phyloP scores from a whole-genome alignment of 768 basidiomycete genomes.

The Botryobasidium botryosum region DNA sequence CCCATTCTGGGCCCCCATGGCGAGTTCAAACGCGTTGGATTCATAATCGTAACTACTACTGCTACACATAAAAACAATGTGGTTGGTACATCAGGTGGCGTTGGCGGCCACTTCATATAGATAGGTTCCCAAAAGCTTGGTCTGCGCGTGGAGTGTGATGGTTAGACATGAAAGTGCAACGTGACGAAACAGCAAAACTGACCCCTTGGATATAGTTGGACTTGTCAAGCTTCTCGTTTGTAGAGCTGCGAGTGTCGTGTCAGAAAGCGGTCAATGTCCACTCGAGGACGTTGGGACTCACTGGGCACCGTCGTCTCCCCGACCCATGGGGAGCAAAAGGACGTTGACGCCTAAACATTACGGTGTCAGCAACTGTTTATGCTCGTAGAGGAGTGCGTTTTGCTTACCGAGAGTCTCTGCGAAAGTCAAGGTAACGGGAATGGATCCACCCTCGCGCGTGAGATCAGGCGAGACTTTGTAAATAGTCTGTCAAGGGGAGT shows the following conservation, averaged over 20 bases:
- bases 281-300: slow-evolving; percentile 24
- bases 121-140: slow-evolving; percentile 65
- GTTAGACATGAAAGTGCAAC: background rate
- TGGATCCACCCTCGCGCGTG: slow-evolving; percentile 86
- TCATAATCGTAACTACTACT: too few species aligned
- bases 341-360: slow-evolving; percentile 43
- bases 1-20: too few species aligned
- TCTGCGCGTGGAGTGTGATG: slow-evolving; percentile 23
- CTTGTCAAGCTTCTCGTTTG: slow-evolving; percentile 86
- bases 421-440: slow-evolving; percentile 87
- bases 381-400: background rate
- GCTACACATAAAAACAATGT: too few species aligned
- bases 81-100: background rate
- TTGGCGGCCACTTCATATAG: slow-evolving; percentile 47
- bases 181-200: slow-evolving; percentile 17
- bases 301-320: slow-evolving; percentile 92
- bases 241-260: slow-evolving; percentile 35
- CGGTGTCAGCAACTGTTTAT: background rate
- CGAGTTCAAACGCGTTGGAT: too few species aligned
- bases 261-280: background rate
- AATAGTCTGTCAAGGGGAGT: slow-evolving; percentile 22
- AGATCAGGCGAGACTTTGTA: slow-evolving; percentile 65
- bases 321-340: slow-evolving; percentile 77
- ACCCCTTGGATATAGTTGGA: slow-evolving; percentile 82
- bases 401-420: slow-evolving; percentile 54